Base-by-base conservation (phyloP, 768 basidiomycete species). In the Ephemerocybe angulata region DNA sequence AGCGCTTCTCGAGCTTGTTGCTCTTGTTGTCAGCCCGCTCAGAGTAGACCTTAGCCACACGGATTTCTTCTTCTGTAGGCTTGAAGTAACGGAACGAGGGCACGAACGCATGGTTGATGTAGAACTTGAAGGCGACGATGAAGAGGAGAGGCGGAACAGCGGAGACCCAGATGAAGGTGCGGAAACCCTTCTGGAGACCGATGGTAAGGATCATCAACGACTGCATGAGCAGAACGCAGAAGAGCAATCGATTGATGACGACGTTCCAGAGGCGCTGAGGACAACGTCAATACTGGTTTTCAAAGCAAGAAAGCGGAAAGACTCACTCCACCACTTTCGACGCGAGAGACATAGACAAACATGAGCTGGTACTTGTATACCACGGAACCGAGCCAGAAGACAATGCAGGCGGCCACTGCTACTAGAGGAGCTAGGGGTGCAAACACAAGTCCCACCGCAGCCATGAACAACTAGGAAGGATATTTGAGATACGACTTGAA, bases 361-460 rank as follows among this genome's bases (percentile, higher is more conserved):
- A 98, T 93, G 48, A 98, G 76, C 74, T 95, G 90, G 65, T 98
- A 98, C 72, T 98, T 99, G 78, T 95, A 93, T 21, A 92, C 89
- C 78, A 85, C 85, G 4, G 87, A 88, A 58, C 83, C 83, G 63
- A 88, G 74, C 90, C 93, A 98, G 68, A 94, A 90, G 21, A 97
- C 92, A 29, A 88, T 67, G 2, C 87, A 86, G 12, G 86, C 92
- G 17, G 89, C 90, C 25, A 94, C 77, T 8, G 80, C 81, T 15
- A 99, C 94, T 28, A 98, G 72, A 1, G 97, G 97, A 0, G 96
- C 95, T 5, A 99, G 74, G 13, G 96, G 96, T 0, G 96, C 93
- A 64, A 98, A 98, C 17, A 97, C 87, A 47, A 99, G 71, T 0
- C 86, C 95, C 44, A 99, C 92, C n/a, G 90, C 81, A n/a, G 76